Evolutionary conservation across 768 basidiomycete species (phyloP), one percentile per base, ranked within the genome.

Genomic region (Naganishia onofrii): DNA sequence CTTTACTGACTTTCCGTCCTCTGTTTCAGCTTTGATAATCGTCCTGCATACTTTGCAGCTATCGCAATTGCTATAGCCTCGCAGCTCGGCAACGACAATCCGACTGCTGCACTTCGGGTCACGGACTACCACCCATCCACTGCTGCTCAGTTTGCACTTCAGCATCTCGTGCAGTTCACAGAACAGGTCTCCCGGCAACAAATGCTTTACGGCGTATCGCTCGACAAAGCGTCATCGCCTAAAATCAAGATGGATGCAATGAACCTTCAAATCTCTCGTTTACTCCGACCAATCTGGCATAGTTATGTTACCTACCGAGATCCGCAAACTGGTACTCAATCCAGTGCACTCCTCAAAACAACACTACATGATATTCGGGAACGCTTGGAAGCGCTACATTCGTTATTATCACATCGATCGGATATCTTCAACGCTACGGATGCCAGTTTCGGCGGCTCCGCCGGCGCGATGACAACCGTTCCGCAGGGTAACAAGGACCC

Each of bases 41-140:
- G 93, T 55, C 86, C 92, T 66, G 91, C 93, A 78, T 91, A 95
- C 76, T 90, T 91, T 3, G 94, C 92, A 75, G 89, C 91, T 6
- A 94, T 96, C 90, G 86, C 92, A 21, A 85, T 95, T 17, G 90
- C 88, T 13, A 85, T 97, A 68, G 91, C 92, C 0, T 58, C 60
- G 21, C 69, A 70, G 52, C 48, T 64, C 36, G 56, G 44, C 13
- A 34, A 31, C 32, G 42, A 63, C 42, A 63, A 44, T 29, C 36
- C 36, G 12, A 60, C 38, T 36, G 68, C 56, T 2, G 44, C 44
- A 28, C 51, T 69, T 26, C 42, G 57, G 15, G 53, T 54, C 2
- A 57, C 56, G 23, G 68, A 69, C 31, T 69, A 69, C 46, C 12
- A 58, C 34, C 68, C 68, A 7, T 52, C 46, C 12, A 44, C 34